A percentile compares a stretch with the other conserved stretches of the same genome.
Conservation (phyloP, 805 yeast genomes). For the Kodamaea leandrae region DNA sequence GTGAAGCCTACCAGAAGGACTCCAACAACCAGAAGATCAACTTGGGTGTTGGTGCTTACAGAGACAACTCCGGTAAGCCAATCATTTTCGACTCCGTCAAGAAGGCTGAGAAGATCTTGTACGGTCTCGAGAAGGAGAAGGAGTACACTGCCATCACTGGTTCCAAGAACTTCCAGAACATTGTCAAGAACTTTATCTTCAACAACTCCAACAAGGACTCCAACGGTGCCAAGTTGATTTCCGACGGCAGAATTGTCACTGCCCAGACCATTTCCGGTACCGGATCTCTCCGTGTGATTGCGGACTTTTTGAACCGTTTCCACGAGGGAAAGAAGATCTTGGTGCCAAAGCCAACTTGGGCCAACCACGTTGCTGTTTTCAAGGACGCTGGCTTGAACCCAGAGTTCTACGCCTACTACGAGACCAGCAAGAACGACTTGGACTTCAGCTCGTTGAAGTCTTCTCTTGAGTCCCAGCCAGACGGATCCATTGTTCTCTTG, state of each 20-base stretch:
- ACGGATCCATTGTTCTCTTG: constrained; percentile 65
- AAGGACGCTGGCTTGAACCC: constrained; percentile 65
- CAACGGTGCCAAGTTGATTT: constrained; percentile 53
- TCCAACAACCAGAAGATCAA: constrained; percentile 54
- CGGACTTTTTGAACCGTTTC: constrained; percentile 68
- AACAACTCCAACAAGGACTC: constrained; percentile 53
- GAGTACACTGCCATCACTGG: constrained; percentile 90
- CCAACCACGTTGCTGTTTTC: constrained; percentile 84
- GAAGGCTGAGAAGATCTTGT: constrained; percentile 56
- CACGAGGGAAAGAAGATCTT: constrained; percentile 54
- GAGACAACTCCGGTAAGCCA: constrained; percentile 85
- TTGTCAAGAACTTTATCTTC: constrained; percentile 70
- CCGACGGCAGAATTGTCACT: constrained; percentile 67
- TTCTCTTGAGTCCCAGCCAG: constrained; percentile 54
- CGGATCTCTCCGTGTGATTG: constrained; percentile 86
- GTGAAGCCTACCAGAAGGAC: constrained; percentile 72
- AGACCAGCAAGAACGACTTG: constrained; percentile 56
- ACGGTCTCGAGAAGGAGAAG: constrained; percentile 57
- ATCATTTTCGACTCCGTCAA: constrained; percentile 79
- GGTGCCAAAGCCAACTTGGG: constrained; percentile 92
- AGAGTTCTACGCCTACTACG: constrained; percentile 69
- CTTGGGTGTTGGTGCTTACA: constrained; percentile 89
- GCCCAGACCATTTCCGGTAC: constrained; percentile 94
- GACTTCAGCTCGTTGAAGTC: constrained; percentile 62
- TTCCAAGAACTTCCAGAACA: constrained; percentile 58